Conservation (phyloP, 768 basidiomycete species). For the Neoboletus subvelutipes region DNA sequence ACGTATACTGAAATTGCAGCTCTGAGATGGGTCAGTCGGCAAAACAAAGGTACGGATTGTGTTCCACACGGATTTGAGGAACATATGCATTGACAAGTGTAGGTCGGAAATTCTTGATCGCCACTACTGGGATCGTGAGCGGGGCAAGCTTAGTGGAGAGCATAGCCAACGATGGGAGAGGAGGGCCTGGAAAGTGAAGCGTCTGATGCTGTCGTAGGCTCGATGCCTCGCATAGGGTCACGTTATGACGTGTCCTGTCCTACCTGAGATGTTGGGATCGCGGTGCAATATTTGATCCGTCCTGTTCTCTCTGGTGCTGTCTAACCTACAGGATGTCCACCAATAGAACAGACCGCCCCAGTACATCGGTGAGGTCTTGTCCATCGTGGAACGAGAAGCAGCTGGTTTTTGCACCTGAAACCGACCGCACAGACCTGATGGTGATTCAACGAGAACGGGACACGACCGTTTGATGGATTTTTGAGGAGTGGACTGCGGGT, state of each 20-base stretch:
- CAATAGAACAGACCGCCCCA: not conserved
- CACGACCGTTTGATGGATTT: conserved; percentile 45
- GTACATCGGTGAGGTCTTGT: not conserved
- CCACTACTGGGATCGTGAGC: conserved; percentile 88
- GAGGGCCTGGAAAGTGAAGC: conserved; percentile 37
- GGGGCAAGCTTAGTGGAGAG: conserved; percentile 72
- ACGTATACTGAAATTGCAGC: conserved; percentile 98
- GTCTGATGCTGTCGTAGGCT: conserved; percentile 29
- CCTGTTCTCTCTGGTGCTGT: conserved; percentile 6
- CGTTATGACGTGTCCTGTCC: conserved; percentile 10
- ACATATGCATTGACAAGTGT: conserved; percentile 15
- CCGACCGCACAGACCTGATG: not conserved
- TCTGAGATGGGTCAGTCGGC: conserved; percentile 85
- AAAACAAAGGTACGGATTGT: conserved; percentile 65
- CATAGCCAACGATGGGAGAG: conserved; percentile 47
- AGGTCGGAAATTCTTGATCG: conserved; percentile 88
- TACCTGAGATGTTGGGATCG: conserved; percentile 11
- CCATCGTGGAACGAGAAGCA: conserved; percentile 2
- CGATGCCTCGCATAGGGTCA: conserved; percentile 1
- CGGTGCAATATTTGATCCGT: conserved; percentile 16
- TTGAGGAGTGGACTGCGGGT: conserved; percentile 20
- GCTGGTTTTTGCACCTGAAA: not conserved
- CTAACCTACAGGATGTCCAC: conserved; percentile 14
- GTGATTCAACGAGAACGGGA: conserved; percentile 38
- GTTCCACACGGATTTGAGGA: not conserved